A percentile compares a stretch with the other conserved stretches of the same genome.
Evolutionary conservation across 345 rosid genomes (phyloP).

Genomic region (Sapria himalayana): DNA sequence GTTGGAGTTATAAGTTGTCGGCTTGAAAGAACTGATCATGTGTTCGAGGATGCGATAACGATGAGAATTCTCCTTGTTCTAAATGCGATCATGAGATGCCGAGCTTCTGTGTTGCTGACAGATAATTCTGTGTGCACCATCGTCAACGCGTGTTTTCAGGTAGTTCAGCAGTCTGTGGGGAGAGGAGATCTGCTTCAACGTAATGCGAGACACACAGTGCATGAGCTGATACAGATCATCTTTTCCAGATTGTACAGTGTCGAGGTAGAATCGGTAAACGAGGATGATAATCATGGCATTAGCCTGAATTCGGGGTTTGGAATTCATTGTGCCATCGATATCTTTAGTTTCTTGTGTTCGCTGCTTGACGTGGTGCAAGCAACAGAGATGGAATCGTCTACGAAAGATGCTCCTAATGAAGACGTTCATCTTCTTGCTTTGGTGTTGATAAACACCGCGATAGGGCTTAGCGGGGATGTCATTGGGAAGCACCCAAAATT

Average conservation of each 20-base stretch:
- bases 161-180: conserved; percentile 49
- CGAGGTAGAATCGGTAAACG: conserved; percentile 25
- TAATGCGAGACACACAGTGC: conserved; percentile 58
- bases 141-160: conserved; percentile 79
- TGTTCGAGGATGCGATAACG: conserved; percentile 55
- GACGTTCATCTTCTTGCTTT: conserved; percentile 50
- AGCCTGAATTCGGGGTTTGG: conserved; percentile 36
- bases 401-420: conserved; percentile 32
- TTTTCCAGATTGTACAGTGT: conserved; percentile 46
- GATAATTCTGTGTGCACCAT: conserved; percentile 62
- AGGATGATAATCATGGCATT: conserved; percentile 15
- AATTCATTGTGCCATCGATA: conserved; percentile 43
- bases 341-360: conserved; percentile 66
- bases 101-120: conserved; percentile 29
- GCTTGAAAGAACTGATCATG: conserved; percentile 44
- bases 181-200: conserved; percentile 76
- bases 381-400: conserved; percentile 40
- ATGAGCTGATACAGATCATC: conserved; percentile 57
- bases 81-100: conserved; percentile 37
- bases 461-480: conserved; percentile 62
- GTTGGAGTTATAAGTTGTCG: conserved; percentile 54
- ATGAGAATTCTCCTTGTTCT: conserved; percentile 74
- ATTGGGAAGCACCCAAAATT: conserved; percentile 61
- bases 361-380: conserved; percentile 51
- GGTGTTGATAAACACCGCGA: conserved; percentile 51